phyloP scores from a whole-genome alignment of 192 early-diverging fungal species.

The Physocladia obscura region DNA sequence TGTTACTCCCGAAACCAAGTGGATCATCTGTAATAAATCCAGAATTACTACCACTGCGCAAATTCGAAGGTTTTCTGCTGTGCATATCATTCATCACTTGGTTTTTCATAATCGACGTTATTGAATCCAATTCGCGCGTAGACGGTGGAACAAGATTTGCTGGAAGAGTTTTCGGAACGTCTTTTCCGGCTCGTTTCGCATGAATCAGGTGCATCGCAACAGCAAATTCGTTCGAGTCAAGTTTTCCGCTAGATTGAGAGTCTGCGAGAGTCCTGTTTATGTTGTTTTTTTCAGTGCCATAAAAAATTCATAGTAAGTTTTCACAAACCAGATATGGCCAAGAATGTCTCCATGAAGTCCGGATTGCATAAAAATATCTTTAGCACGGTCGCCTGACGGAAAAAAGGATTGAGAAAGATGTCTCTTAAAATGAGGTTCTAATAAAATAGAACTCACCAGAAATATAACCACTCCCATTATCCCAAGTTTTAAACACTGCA shows the following conservation, averaged over 20 bases:
- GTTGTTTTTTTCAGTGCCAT: not conserved
- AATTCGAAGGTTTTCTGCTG: constrained; percentile 32
- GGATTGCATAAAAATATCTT: constrained; percentile 72
- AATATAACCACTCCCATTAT: constrained; percentile 67
- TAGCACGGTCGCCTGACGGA: constrained; percentile 56
- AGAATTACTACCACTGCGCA: not conserved
- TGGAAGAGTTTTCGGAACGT: constrained; percentile 77
- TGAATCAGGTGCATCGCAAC: constrained; percentile 97
- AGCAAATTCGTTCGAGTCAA: constrained; percentile 92
- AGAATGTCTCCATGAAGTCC: constrained; percentile 69
- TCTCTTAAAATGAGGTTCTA: not conserved
- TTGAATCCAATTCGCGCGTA: constrained; percentile 72
- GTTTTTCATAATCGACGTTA: constrained; percentile 61
- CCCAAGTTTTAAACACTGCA: constrained; percentile 75
- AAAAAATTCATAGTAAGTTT: not conserved
- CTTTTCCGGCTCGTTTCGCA: constrained; percentile 77
- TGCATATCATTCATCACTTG: constrained; percentile 62
- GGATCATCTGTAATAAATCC: constrained; percentile 34
- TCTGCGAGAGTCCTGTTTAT: constrained; percentile 68
- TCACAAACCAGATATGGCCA: constrained; percentile 71
- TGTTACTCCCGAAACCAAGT: constrained; percentile 5
- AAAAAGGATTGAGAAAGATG: too few relatives aligned
- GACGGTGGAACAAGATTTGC: constrained; percentile 84
- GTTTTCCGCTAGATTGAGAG: constrained; percentile 79
- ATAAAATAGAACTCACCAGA: constrained; percentile 40